These are phyloP conservation scores for Forsythia suspensa DNA, from an alignment of 257 asterid species.

Conservation along the genomic window DNA sequence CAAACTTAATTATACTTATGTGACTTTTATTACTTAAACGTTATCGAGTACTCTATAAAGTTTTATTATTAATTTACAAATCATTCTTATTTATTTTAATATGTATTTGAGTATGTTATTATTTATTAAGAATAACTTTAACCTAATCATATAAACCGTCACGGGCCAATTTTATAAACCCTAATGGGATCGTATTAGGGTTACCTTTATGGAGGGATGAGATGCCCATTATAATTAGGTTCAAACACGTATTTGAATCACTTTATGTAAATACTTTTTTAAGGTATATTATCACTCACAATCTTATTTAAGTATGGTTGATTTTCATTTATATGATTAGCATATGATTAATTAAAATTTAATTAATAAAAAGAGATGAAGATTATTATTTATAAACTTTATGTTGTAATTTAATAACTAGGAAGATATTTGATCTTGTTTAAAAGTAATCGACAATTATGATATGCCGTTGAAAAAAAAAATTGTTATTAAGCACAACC, in stretches of 20 bases:
- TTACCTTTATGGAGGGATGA: no score
- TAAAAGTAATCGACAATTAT: background rate
- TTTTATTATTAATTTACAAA: background rate
- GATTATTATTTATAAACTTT: background rate
- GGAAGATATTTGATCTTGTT: background rate
- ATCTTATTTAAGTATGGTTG: background rate
- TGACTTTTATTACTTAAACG: no score
- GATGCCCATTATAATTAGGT: background rate
- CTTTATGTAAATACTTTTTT: background rate
- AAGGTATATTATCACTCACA: background rate
- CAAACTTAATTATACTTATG: background rate
- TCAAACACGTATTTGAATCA: background rate
- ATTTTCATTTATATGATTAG: background rate
- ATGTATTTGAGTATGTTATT: no score
- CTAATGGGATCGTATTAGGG: no score
- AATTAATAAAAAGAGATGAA: background rate
- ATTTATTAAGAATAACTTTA: no score
- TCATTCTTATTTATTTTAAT: background rate
- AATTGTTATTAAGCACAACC: background rate
- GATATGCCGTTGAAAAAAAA: background rate
- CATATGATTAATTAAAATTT: background rate
- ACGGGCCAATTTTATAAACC: no score
- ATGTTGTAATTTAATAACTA: background rate
- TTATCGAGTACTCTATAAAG: no score
- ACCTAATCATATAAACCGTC: no score